These are phyloP conservation scores for Ceratobasidium sp. DNA, from an alignment of 1,284 basidiomycete genomes.

Conservation along the genomic window DNA sequence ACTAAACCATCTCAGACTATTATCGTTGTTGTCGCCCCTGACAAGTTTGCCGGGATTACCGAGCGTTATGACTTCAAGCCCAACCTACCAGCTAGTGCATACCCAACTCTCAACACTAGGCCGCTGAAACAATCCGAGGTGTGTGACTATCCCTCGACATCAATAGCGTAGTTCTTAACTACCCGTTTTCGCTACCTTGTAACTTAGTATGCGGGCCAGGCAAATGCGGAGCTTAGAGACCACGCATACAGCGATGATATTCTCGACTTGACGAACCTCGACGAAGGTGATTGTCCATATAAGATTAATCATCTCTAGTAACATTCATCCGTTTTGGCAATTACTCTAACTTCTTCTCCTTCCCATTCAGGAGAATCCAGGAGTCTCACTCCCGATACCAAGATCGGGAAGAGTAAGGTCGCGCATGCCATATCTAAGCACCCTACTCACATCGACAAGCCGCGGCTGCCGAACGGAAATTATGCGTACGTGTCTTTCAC, in stretches of 20 bases:
- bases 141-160: constrained; percentile 13
- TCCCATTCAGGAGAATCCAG: not conserved
- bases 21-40: constrained; percentile 72
- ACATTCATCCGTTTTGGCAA: not conserved
- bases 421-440: not conserved
- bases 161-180: constrained; percentile 57
- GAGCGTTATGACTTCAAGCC: constrained; percentile 70
- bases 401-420: constrained; percentile 4
- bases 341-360: not conserved
- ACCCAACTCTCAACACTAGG: constrained; percentile 77
- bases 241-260: constrained; percentile 2
- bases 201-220: constrained; percentile 59
- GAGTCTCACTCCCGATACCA: constrained; percentile 50
- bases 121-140: constrained; percentile 70
- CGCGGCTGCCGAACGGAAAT: constrained; percentile 64
- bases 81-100: constrained; percentile 65
- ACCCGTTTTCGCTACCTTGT: constrained; percentile 60
- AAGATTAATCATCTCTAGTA: not conserved
- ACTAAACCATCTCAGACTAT: constrained; percentile 82
- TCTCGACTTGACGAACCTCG: constrained; percentile 13
- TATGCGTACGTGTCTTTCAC: constrained; percentile 63
- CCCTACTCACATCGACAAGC: not conserved
- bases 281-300: not conserved
- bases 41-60: constrained; percentile 74
- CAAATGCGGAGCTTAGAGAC: not conserved